Evolutionary conservation across 1,139 yeast genomes (phyloP), one percentile per base, ranked within the genome.

Genomic region (Yarrowia galli): DNA sequence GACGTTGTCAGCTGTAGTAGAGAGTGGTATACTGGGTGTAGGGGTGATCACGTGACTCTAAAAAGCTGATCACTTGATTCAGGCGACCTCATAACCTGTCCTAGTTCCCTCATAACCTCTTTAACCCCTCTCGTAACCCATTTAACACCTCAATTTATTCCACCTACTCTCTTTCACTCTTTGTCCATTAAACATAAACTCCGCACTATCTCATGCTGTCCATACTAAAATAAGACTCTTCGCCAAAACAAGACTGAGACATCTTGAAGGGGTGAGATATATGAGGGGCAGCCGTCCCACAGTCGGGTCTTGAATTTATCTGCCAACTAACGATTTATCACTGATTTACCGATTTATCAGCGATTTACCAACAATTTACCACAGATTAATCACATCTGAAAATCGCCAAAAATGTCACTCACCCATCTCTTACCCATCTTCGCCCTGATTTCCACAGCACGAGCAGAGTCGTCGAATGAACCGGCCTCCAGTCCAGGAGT

Each of bases 401-500:
- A n/a, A n/a, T n/a, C n/a, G n/a, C n/a, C n/a, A n/a, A n/a, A n/a
- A n/a, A n/a, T n/a, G n/a, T n/a, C n/a, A n/a, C n/a, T n/a, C n/a
- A n/a, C n/a, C n/a, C n/a, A n/a, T n/a, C n/a, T n/a, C n/a, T n/a
- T n/a, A n/a, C n/a, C n/a, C n/a, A n/a, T 28, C 6, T 28, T 16
- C 16, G 60, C 60, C 5, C 45, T 53, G 4, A 1, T 53, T 9
- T 36, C 60, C 3, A 22, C 45, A 1, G 60, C 9, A 3, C 2
- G 2, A 36, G 60, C 60, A 2, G 60, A 53, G 12, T 16, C 60
- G 4, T 4, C 45, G 5, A 36, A 36, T 4, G 60, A 53, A 7
- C 60, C 60, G 0, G 45, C 12, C 16, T 53, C 60, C 15, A 53
- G 60, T 16, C 60, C 60, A 5, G 35, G 16, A 9, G 60, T 53